A percentile compares a stretch with the other conserved stretches of the same genome.
phyloP scores from a whole-genome alignment of 257 asterid species.

The Plantago major region DNA sequence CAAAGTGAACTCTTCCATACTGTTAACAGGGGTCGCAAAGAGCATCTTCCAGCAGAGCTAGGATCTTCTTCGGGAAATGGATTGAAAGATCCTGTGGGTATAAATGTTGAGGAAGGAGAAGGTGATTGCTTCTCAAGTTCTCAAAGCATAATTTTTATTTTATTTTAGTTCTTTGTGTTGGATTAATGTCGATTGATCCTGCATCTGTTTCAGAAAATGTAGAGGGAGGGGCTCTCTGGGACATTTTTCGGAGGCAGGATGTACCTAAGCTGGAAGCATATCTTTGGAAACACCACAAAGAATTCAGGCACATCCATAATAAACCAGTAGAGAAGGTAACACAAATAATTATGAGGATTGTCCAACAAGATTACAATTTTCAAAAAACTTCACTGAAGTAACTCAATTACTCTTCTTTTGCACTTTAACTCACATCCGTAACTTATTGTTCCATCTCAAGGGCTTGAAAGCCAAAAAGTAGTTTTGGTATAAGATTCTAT shows the following conservation, averaged over 20 bases:
- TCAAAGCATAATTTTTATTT: too few relatives aligned
- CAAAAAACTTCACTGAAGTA: not conserved
- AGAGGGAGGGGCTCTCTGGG: not conserved
- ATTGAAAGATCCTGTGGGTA: not conserved
- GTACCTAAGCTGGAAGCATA: not conserved
- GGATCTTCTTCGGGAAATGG: not conserved
- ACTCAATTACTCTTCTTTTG: not conserved
- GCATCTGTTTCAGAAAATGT: not conserved
- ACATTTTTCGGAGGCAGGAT: not conserved
- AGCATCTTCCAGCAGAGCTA: not conserved
- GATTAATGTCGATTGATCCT: not conserved
- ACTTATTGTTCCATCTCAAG: too few relatives aligned
- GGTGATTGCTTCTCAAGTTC: too few relatives aligned
- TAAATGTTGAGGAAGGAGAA: not conserved
- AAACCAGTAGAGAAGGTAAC: not conserved
- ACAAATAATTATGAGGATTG: too few relatives aligned
- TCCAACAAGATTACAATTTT: too few relatives aligned
- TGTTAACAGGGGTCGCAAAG: not conserved
- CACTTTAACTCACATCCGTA: too few relatives aligned
- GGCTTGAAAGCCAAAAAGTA: not conserved
- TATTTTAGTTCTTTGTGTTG: too few relatives aligned
- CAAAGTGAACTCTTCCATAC: too few relatives aligned
- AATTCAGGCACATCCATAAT: not conserved
- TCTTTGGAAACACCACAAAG: not conserved
- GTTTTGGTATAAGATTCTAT: too few relatives aligned